Base-by-base conservation (phyloP, 495 filamentous ascomycete species). In the Pseudevernia furfuracea region DNA sequence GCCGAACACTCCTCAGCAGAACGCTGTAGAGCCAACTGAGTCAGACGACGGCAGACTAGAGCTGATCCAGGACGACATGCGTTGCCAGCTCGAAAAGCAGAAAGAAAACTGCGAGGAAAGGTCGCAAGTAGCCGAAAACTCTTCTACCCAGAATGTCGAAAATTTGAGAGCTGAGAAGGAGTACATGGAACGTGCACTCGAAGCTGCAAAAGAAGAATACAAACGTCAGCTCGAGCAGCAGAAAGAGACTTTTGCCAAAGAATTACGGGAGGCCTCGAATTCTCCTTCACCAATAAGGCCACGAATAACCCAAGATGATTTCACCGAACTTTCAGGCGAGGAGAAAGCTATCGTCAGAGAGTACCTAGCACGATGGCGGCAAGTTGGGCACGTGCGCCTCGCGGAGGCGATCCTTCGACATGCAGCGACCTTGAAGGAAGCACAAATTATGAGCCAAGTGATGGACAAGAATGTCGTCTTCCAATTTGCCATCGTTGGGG, bases 381-480 rank as follows among this genome's bases (percentile, higher is more conserved):
- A 88, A 68, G 85, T 90, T 39, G 91, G 87, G 68, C 96, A 95
- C 68, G 89, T 97, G 58, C 86, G 86, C 60, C 96, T 99, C 89
- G 91, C 92, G n/a, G 94, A 97, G 74, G 86, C 87, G 19, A 85
- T 97, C 37, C 74, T 98, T 32, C 90, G 95, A 68, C 85, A 95
- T 74, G 93, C 93, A 11, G 85, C 89, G 17, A 84, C 84, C 43
- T 75, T 97, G 48, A 98, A 98, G 74, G 94, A 98, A 73, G 95
- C 93, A 6, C 94, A 98, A 72, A 85, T 98, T 58, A 93, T 98
- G 89, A 97, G 95, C 76, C 91, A 96, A 64, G 91, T 92, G 66
- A 89, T 98, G 82, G 91, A 94, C 69, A 94, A 96, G 76, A 85
- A 85, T 67, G 88, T 96, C 21, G 89, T 93, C 41, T 98, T 98